Base-by-base conservation (phyloP, 2,329 filamentous ascomycete genomes). In the Epicoccum sorghinum region DNA sequence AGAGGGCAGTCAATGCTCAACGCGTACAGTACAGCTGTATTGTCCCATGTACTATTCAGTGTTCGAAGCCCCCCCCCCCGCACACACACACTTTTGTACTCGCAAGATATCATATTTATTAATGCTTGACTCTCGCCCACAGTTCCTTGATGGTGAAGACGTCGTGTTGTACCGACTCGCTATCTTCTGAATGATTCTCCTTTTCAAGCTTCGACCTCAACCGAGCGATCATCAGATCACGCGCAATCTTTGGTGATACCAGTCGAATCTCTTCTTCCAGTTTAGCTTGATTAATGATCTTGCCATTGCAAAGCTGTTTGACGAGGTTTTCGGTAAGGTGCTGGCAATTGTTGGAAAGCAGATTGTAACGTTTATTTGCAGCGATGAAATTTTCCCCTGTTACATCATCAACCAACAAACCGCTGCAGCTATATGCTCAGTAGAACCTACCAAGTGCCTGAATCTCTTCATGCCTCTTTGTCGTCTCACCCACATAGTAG, bases 401-500 rank as follows among this genome's bases (percentile, higher is more conserved):
- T 10, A n/a, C 4, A 10, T 3, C 7, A 36, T 57, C 14, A 52
- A 48, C 14, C 22, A 10, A 13, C 18, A 22, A 3, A 4, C 18
- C 3, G 18, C 27, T 18, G 5, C 18, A 18, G 10, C 5, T n/a
- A 24, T 7, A 25, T 25, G 10, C 4, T 29, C n/a, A 4, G 4
- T 2, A 22, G 5, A 5, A 7, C 45, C 37, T 54, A 57, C 54
- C 54, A 5, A 53, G 41, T 4, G 12, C 6, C 41, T 53, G 54
- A 12, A 57, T 54, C n/a, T 53, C 49, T 10, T 53, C 49, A 7
- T 57, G 49, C 23, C 40, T 41, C 33, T 53, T 57, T 7, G 41
- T 48, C 10, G 54, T 57, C 49, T 57, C 54, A 13, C 54, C 54
- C 0, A 57, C 54, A 14, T 57, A 57, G n/a, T 57, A 57, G 25